A percentile compares a stretch with the other conserved stretches of the same genome.
phyloP scores from a whole-genome alignment of 306 rosid genomes.

The Trifolium fragiferum region DNA sequence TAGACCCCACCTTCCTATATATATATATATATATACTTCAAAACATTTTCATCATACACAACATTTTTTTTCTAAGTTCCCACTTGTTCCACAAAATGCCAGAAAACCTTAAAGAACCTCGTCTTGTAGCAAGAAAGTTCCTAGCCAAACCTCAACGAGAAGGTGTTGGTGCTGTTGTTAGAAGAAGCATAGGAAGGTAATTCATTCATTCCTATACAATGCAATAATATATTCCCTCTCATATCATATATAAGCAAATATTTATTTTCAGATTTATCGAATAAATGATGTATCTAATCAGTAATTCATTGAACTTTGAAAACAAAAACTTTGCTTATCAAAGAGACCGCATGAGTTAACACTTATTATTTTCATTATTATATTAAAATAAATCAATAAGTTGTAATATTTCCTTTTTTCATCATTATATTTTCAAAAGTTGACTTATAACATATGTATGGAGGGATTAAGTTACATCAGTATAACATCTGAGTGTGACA shows the following conservation, averaged over 20 bases:
- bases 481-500: not conserved
- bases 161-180: slow-evolving; percentile 91
- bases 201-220: not conserved
- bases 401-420: not conserved
- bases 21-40: slow-evolving; percentile 39
- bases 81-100: slow-evolving; percentile 49
- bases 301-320: too few species aligned
- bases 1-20: slow-evolving; percentile 6
- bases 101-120: slow-evolving; percentile 56
- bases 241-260: too few species aligned
- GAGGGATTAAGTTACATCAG: too few species aligned
- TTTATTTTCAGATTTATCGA: too few species aligned
- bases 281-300: too few species aligned
- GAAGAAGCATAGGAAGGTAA: slow-evolving; percentile 97
- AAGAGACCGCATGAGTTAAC: too few species aligned
- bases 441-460: too few species aligned
- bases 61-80: too few species aligned
- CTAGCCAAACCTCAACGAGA: slow-evolving; percentile 92
- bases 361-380: too few species aligned
- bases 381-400: too few species aligned
- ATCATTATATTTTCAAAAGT: not conserved
- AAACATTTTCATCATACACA: slow-evolving; percentile 33
- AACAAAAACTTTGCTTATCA: too few species aligned
- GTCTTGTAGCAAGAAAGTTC: slow-evolving; percentile 74
- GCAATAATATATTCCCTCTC: too few species aligned